Evolutionary conservation across 768 basidiomycete species (phyloP), one percentile per base, ranked within the genome.

Genomic region (Inosperma sp.): DNA sequence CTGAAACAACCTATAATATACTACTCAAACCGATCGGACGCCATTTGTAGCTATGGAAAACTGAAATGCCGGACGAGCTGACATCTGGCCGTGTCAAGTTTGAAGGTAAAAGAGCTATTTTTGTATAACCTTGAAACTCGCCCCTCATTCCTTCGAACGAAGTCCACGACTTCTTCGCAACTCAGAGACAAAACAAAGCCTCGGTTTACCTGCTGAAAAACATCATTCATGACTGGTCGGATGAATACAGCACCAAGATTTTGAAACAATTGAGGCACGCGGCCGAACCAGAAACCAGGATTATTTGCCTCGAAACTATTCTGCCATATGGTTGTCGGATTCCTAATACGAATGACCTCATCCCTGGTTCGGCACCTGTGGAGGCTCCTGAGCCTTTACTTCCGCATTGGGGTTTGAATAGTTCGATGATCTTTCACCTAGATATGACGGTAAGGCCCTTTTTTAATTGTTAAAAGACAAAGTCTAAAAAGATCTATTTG

Each of bases 151-250:
- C 8, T 7, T 22, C 29, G 7, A 22, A 41, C 31, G 29, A 8
- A 17, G 19, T 22, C 34, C 21, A 23, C 12, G 34, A 35, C 12
- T 29, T 40, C 37, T 47, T 33, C 25, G 52, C 50, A n/a, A 37
- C 9, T 36, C 27, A 30, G 10, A 13, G 14, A 35, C 4, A 35
- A 13, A 35, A n/a, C n/a, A n/a, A 35, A 35, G 12, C 78, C 0
- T 51, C 62, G 21, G 74, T 83, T 14, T 86, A 79, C 60, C 58
- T 84, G 7, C 59, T 85, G 16, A 75, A 81, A 36, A 74, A 77
- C 9, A 74, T 84, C 39, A 68, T 82, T 36, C 84, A 84, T 55
- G 81, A 86, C 57, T 85, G 84, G 83, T 74, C 82, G 0, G 79
- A 83, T 55, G 63, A 58, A 35, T 66, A 67, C 51, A 61, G 60